Conservation (phyloP, 169 alveolate genomes). For the Neospora caninum region DNA sequence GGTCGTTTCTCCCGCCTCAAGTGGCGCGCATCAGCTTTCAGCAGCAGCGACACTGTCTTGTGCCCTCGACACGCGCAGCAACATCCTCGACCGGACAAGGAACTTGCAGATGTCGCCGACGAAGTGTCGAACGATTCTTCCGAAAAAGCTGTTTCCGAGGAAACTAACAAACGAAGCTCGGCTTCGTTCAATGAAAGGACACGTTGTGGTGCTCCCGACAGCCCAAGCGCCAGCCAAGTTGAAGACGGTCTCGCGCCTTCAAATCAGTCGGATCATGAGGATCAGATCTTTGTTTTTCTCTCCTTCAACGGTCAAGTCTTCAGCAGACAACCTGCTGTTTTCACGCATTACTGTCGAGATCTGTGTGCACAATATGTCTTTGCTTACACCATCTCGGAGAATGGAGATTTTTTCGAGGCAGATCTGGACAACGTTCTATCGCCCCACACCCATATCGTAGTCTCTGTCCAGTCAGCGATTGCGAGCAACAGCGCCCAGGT, state of each 20-base stretch:
- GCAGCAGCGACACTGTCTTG: too few species aligned
- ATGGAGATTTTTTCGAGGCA: slow-evolving; percentile 6
- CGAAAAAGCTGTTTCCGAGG: too few species aligned
- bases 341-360: background rate
- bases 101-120: too few species aligned
- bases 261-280: background rate
- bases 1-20: too few species aligned
- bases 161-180: too few species aligned
- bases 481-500: slow-evolving; percentile 13
- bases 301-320: slow-evolving; percentile 33
- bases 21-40: too few species aligned
- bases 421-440: background rate
- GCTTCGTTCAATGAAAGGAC: too few species aligned
- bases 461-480: slow-evolving; percentile 12
- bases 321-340: background rate
- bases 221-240: background rate
- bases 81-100: too few species aligned
- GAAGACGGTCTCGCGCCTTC: background rate
- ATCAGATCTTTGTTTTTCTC: background rate
- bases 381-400: slow-evolving; percentile 22
- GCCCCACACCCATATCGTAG: background rate
- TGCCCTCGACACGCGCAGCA: too few species aligned
- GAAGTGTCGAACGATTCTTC: too few species aligned
- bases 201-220: too few species aligned
- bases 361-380: background rate